phyloP scores from a whole-genome alignment of 1,284 basidiomycete genomes.

The Anthracocystis walkeri region DNA sequence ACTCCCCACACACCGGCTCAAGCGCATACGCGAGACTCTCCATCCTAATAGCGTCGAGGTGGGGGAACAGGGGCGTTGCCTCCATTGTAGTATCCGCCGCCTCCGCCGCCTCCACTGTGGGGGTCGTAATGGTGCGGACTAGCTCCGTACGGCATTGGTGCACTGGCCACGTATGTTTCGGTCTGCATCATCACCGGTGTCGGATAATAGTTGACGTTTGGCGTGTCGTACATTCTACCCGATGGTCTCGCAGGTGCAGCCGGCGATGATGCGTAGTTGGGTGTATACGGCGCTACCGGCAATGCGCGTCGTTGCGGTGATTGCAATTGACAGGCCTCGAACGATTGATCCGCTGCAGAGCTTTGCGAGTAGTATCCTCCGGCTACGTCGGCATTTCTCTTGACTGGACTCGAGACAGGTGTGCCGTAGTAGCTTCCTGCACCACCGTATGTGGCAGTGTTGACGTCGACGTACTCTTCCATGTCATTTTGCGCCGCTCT shows the following conservation, averaged over 20 bases:
- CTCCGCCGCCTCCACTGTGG: background rate
- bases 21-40: background rate
- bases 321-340: conserved; percentile 23
- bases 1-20: background rate
- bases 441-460: conserved; percentile 6
- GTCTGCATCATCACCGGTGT: conserved; percentile 28
- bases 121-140: background rate
- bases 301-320: conserved; percentile 26
- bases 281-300: conserved; percentile 28
- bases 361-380: background rate
- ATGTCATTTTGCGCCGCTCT: conserved; percentile 6
- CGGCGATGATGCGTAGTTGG: conserved; percentile 23
- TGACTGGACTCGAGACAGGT: conserved; percentile 16
- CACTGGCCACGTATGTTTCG: background rate
- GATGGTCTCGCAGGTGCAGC: conserved; percentile 18
- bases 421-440: conserved; percentile 15
- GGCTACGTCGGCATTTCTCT: background rate
- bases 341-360: conserved; percentile 9
- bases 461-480: conserved; percentile 1
- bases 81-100: conserved; percentile 2
- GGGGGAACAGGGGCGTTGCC: conserved; percentile 12
- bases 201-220: conserved; percentile 41
- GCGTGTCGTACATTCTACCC: conserved; percentile 40
- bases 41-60: conserved; percentile 7
- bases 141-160: background rate